Percentiles rank a stretch among this genome's conserved stretches.
These are phyloP conservation scores for Suillus spraguei DNA, from an alignment of 768 basidiomycete genomes.

Conservation along the genomic window DNA sequence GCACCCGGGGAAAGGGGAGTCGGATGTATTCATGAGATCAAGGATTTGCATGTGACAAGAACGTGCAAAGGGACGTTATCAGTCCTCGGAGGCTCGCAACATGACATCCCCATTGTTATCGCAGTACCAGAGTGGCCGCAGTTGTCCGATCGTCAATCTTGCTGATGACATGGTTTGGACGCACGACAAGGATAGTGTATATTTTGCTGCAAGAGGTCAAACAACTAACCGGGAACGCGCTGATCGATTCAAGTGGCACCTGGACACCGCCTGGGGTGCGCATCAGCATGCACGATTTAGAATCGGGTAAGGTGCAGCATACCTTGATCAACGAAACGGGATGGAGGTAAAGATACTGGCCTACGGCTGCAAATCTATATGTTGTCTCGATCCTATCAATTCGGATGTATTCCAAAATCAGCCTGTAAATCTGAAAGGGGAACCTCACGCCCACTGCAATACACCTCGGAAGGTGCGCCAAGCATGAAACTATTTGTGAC, in stretches of 20 bases:
- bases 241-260: background rate
- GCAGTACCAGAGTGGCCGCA: background rate
- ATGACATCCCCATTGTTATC: background rate
- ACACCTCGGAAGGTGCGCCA: background rate
- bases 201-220: background rate
- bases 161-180: background rate
- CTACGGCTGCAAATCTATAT: background rate
- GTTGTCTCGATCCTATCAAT: background rate
- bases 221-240: background rate
- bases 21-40: background rate
- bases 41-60: slow-evolving; percentile 1
- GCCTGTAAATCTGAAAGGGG: background rate
- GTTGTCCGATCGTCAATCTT: background rate
- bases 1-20: background rate
- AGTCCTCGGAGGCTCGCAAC: background rate
- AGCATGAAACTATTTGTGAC: background rate
- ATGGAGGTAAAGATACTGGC: background rate
- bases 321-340: background rate
- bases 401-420: background rate
- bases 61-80: background rate
- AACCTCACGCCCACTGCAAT: background rate
- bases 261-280: background rate
- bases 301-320: background rate
- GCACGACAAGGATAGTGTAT: background rate
- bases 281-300: background rate